Base-by-base conservation (phyloP, 2,329 filamentous ascomycete genomes). In the Fusarium drepaniforme region DNA sequence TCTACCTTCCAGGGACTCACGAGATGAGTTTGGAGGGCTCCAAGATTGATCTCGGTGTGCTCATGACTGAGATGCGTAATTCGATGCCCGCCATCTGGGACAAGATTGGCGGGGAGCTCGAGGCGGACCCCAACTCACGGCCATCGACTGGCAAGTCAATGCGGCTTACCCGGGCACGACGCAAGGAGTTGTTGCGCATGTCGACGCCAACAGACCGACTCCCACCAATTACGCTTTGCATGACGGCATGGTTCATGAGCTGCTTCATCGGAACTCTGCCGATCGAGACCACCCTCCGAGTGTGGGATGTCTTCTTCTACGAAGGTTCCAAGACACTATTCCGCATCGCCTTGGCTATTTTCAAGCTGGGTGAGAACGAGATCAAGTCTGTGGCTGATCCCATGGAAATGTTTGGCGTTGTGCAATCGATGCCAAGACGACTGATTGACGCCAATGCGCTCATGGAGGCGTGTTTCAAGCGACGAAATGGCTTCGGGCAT, bases 201-300 rank as follows among this genome's bases (percentile, higher is more conserved):
- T 83, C 86, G 42, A 75, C 73, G 35, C 70, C 73, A 13, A 85
- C 84, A 5, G 84, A 85, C 60, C 89, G 93, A 6, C 88, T 98
- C 13, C 96, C 96, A 0, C 96, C 96, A 15, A 96, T 98, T 75
- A 97, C 94, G 0, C 89, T 98, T 7, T 97, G 95, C 77, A 95
- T 97, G 83, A 98, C 96, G 12, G 94, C 96, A 5, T 98, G 96
- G 96, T 97, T 98, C 83, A 98, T 98, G 96, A 97, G 94, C 59
- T 94, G 97, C 78, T 98, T 97, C 82, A 97, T 98, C 71, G 95
- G 96, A 64, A 97, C 94, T 0, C 86, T 98, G 21, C 96, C 96
- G 3, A 95, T 97, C 72, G 96, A 98, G 84, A 95, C 93, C 21
- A 96, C 96, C 0, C 89, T 98, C 21, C 93, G 96, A 9, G 94